Base-by-base conservation (phyloP, 2,329 filamentous ascomycete species). In the Penicillium brevicompactum region DNA sequence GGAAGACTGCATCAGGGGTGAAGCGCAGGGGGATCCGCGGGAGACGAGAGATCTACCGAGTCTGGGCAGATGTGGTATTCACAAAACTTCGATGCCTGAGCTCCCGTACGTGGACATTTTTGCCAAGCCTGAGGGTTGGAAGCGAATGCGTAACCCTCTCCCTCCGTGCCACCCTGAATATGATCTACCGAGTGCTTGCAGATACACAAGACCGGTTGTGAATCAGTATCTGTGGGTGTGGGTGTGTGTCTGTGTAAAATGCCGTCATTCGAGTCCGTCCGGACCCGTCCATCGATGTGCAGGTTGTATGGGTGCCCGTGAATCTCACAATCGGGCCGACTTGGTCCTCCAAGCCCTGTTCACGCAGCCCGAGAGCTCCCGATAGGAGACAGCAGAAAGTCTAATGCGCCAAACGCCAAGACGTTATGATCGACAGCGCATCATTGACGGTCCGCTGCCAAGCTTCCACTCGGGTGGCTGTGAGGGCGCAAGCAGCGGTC, bases 361-460 rank as follows among this genome's bases (percentile, higher is more conserved):
- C 8, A 46, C 14, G 24, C 38, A 27, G 21, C 32, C 52, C 52
- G 52, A 46, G 16, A 3, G 30, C 32, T 22, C 24, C 46, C 38
- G 55, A 55, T 44, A 45, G 38, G 37, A 50, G 34, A 41, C 13
- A 22, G 16, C 31, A 21, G 18, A 51, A 55, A 49, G 21, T 40
- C 4, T 48, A 53, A 53, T 16, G 22, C 45, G 50, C 46, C 24
- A 38, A 49, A 49, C 10, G 66, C 65, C 67, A 70, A 70, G 57
- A 56, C 40, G 44, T 37, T 37, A 57, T 52, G 69, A 71, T 71
- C 69, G 64, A 69, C 67, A 56, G 41, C 53, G 59, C 62, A 67
- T 65, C 66, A 47, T 66, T 58, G 56, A 50, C 62, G 65, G 52
- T 47, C 68, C 67, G 63, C 67, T 62, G 69, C 68, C 69, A 70